Percentiles rank a stretch among this genome's conserved stretches.
Conservation (phyloP, 768 basidiomycete species). For the Mycena floridula region DNA sequence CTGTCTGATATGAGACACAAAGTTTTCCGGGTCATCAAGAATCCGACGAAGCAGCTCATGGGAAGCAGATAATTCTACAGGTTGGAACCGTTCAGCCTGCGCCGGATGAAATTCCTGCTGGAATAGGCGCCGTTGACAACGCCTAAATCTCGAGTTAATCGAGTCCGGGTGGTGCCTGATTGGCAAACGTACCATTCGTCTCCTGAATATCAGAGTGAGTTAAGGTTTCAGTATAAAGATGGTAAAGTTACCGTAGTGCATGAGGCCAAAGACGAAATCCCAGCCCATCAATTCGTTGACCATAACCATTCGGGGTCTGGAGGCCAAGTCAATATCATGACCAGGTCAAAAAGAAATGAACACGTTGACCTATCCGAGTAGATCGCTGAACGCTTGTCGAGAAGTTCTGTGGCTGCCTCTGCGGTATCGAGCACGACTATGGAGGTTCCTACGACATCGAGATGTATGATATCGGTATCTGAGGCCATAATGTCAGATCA, state of each 20-base stretch:
- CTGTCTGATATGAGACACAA: conserved; percentile 11
- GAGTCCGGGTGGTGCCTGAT: not conserved
- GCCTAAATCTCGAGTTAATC: conserved; percentile 11
- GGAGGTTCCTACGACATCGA: conserved; percentile 17
- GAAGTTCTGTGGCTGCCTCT: conserved; percentile 25
- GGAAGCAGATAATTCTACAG: conserved; percentile 15
- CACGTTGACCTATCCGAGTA: conserved; percentile 28
- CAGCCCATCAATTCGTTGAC: conserved; percentile 13
- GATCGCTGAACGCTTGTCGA: conserved; percentile 27
- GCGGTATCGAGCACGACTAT: conserved; percentile 26
- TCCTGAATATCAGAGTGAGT: conserved; percentile 2
- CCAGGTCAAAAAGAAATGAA: not conserved
- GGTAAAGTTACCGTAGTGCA: conserved; percentile 13
- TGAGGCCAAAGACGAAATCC: conserved; percentile 13
- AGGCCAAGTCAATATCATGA: not conserved
- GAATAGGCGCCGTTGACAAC: conserved; percentile 16
- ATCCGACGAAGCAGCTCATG: conserved; percentile 17
- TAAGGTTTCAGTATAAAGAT: not conserved
- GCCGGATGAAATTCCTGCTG: conserved; percentile 16
- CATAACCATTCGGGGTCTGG: conserved; percentile 5
- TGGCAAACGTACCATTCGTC: conserved; percentile 11
- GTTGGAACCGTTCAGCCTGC: conserved; percentile 12
- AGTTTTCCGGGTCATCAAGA: conserved; percentile 12
- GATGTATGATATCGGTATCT: conserved; percentile 22
- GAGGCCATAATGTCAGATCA: conserved; percentile 7